phyloP scores from a whole-genome alignment of 306 rosid species.

The Pyrus pyrifolia region DNA sequence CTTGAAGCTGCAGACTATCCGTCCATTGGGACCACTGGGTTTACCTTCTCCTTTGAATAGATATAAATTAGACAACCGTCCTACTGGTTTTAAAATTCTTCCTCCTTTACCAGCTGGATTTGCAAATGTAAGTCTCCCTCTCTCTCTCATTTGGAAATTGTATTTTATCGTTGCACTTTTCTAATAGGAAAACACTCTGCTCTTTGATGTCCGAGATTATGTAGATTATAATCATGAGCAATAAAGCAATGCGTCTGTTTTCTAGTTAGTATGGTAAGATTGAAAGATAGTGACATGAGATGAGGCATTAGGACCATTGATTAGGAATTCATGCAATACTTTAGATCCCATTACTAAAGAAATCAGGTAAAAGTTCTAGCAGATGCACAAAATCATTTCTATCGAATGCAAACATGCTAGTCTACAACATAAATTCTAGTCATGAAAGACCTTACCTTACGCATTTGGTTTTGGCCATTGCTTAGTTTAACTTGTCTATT shows the following conservation, averaged over 20 bases:
- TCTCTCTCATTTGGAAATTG: background rate
- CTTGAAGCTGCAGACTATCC: slow-evolving; percentile 48
- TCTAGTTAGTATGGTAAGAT: background rate
- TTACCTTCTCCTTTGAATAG: slow-evolving; percentile 38
- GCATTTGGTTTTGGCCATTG: background rate
- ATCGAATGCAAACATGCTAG: background rate
- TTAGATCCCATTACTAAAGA: background rate
- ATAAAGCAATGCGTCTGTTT: background rate
- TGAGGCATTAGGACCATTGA: background rate
- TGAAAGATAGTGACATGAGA: background rate
- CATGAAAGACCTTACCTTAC: background rate
- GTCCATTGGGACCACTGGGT: slow-evolving; percentile 38
- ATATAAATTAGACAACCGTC: slow-evolving; percentile 77
- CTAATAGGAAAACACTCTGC: background rate
- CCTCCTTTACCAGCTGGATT: slow-evolving; percentile 78
- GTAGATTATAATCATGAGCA: background rate
- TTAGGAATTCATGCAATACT: background rate
- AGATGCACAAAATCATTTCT: background rate
- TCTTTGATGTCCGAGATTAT: background rate
- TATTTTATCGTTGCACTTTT: background rate
- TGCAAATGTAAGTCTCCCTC: slow-evolving; percentile 57
- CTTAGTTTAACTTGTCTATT: background rate
- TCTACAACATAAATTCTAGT: background rate
- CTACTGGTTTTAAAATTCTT: slow-evolving; percentile 63
- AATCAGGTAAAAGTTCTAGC: background rate